Evolutionary conservation across 2,329 filamentous ascomycete species (phyloP), one percentile per base, ranked within the genome.

Genomic region (Periglandula ipomoeae): DNA sequence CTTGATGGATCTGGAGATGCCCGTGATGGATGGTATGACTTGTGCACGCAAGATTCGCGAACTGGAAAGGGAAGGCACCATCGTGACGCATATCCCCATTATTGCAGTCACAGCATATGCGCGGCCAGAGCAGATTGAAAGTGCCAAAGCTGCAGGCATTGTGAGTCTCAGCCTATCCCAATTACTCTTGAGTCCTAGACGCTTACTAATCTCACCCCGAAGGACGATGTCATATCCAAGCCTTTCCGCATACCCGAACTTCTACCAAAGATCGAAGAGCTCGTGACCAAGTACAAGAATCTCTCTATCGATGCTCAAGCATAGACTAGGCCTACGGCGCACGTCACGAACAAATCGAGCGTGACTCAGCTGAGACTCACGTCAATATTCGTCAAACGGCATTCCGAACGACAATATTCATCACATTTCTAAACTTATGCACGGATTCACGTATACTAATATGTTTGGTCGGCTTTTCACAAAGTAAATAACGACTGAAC

Each of bases 51-150:
- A 71, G 51, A 89, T 91, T 47, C 76, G 87, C 17, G 75, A 84
- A 51, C 70, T 87, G 17, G 84, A 90, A 61, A 68, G 67, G 44
- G 71, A 78, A 47, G 79, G 80, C 19, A 77, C 73, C 27, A 76
- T 87, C 43, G 70, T 75, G 17, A 69, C 72, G 44, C 84, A 87
- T 58, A 78, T 88, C n/a, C 84, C 85, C 2, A 86, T 88, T 56
- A 86, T 89, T 56, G 85, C 83, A n/a, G 84, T 87, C n/a, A 90
- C 86, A 34, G 87, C 87, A 2, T 90, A 90, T 64, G 86, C 85
- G 34, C 73, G 87, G 59, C 76, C 78, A 4, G 84, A 88, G 68
- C 85, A 90, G 65, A 83, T 88, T 51, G 75, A 78, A 55, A 81
- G 76, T 55, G 85, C 87, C 47, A 78, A 86, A 59, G 73, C 77